These are phyloP conservation scores for Reticulascus tulasneorum DNA, from an alignment of 2,329 filamentous ascomycete species.

Conservation along the genomic window DNA sequence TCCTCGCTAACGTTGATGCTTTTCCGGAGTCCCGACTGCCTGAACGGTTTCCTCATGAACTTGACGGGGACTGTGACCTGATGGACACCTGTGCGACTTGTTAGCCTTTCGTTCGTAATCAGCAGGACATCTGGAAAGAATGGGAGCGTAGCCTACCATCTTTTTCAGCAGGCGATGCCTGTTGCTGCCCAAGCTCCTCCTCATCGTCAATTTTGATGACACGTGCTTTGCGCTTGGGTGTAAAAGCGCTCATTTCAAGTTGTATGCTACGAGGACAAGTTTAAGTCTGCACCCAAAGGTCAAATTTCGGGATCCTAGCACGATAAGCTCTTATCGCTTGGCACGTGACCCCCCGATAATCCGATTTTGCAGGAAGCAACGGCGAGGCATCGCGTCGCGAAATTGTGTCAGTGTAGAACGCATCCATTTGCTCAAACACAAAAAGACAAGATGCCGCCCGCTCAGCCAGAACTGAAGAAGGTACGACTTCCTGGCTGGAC, in stretches of 20 bases:
- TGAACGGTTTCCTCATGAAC: constrained; percentile 45
- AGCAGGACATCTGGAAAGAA: constrained; percentile 18
- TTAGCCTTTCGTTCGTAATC: constrained; percentile 19
- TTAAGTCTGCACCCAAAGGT: background rate
- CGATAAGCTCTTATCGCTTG: constrained; percentile 38
- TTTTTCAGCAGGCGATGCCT: constrained; percentile 18
- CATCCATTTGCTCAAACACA: too few relatives aligned
- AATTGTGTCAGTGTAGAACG: too few relatives aligned
- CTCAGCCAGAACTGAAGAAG: constrained; percentile 98
- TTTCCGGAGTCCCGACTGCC: constrained; percentile 56
- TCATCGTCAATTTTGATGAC: constrained; percentile 70
- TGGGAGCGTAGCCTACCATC: constrained; percentile 30
- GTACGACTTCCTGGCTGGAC: constrained; percentile 42
- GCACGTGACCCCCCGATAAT: constrained; percentile 39
- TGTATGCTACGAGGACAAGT: background rate
- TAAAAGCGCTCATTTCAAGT: constrained; percentile 49
- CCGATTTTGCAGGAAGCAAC: constrained; percentile 8
- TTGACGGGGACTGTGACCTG: too few relatives aligned
- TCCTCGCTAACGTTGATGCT: constrained; percentile 44
- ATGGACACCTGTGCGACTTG: constrained; percentile 4
- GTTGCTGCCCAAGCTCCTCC: constrained; percentile 41
- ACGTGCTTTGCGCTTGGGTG: constrained; percentile 64
- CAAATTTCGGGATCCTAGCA: too few relatives aligned
- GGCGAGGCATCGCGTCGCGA: constrained; percentile 11
- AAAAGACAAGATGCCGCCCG: constrained; percentile 79